Base-by-base conservation (phyloP, 2,329 filamentous ascomycete species). In the Neonectria magnoliae region DNA sequence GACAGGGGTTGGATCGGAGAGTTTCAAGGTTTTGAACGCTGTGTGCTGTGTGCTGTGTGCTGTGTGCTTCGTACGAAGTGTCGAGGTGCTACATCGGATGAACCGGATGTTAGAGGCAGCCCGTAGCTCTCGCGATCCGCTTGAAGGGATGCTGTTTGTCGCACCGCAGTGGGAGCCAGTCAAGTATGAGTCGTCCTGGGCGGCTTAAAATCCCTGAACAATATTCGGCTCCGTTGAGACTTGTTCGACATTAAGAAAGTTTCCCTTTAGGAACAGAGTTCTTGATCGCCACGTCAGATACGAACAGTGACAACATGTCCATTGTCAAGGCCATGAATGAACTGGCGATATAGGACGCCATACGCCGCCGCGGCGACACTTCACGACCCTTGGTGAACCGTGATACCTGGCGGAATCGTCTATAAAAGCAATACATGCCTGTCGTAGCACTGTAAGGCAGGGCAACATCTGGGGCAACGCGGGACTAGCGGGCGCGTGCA, bases 71-170 rank as follows among this genome's bases (percentile, higher is more conserved):
- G 14, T 8, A 38, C 36, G 14, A 38, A 38, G 36, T 38, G 33
- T 38, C 36, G 42, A 53, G 52, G 71, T 68, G 62, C 60, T 60
- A 72, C 69, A 66, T 73, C 57, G 68, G 69, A 73, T 73, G 68
- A 68, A 65, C 65, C 59, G 62, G 69, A 56, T 54, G 53, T 29
- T 55, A 55, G 60, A 42, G 48, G 38, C n/a, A 60, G 29, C 41
- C 57, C 20, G 41, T 60, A 38, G 16, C 36, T 48, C 52, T 62
- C 38, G 42, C 64, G 64, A 51, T 51, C 16, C 29, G 36, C 20
- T 45, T 33, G 48, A 18, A 22, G 9, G 22, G 47, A 54, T 29
- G 48, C 27, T 29, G 31, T 47, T 53, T 38, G 44, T 51, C 42
- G 48, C 50, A 58, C 36, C 5, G 50, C 47, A 29, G 50, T 47